Evolutionary conservation across 1,284 basidiomycete genomes (phyloP), one percentile per base, ranked within the genome.

Genomic region (Leccinum solheimii): DNA sequence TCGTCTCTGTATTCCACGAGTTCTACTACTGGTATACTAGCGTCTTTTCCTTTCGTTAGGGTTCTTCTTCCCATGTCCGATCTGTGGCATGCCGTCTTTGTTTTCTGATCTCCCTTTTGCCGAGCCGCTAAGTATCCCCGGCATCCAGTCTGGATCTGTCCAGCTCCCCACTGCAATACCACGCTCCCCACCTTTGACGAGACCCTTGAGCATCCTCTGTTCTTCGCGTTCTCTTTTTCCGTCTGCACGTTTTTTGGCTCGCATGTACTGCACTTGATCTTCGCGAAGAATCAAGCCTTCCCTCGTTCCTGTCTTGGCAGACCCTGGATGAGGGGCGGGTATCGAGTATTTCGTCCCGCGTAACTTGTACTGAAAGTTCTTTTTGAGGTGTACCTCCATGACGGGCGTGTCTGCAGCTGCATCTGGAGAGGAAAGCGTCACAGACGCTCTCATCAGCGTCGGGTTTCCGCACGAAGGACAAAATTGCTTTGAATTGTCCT

Each of bases 381-480:
- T 84, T 78, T 95, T 97, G 57, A 98, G 86, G 77, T 98, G 95
- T 9, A 98, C 83, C 75, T 89, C 86, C 78, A 94, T 87, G 16
- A 79, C 83, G 19, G 86, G 90, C 13, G 84, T 79, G 62, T 84
- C 80, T 8, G 80, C 72, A 26, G 83, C 76, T 11, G 90, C 83
- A 49, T 77, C 79, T 0, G 90, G 85, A 2, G 87, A 84, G 36
- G 88, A 84, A 57, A 96, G 85, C 1, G 95, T 94, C 45, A 98
- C 94, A 3, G 95, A 96, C 2, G 94, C 91, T 63, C 97, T 91
- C 57, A 98, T 79, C 30, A 99, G 83, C 0, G 97, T 92, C 0
- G 95, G 85, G 70, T 96, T 97, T 48, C 97, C 97, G 75, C 97
- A 99, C 9, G 94, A 93, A 1, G 97, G 97, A 74, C 97, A 99